These are phyloP conservation scores for Cryptococcus sp. DNA, from an alignment of 1,284 basidiomycete species.

Conservation along the genomic window DNA sequence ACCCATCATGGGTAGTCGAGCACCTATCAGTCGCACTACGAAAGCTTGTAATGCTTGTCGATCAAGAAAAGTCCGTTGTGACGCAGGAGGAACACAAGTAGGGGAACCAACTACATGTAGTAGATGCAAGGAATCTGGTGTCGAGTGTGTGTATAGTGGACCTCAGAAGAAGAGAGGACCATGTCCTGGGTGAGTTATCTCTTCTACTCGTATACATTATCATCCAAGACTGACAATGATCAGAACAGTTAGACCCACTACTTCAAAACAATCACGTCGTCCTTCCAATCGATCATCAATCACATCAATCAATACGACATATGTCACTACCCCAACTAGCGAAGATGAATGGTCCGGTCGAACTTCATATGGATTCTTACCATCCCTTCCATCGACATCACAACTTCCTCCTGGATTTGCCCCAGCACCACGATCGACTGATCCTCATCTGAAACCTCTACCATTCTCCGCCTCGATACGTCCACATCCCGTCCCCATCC, in stretches of 20 bases:
- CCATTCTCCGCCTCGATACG: neutral
- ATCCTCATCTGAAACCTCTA: neutral
- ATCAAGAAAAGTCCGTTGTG: constrained; percentile 31
- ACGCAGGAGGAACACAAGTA: constrained; percentile 22
- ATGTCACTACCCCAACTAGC: neutral
- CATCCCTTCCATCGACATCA: neutral
- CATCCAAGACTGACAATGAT: no score
- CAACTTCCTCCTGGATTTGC: neutral
- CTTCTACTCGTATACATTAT: neutral
- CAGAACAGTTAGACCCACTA: neutral
- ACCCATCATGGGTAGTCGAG: constrained; percentile 12
- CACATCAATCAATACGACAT: constrained; percentile 1
- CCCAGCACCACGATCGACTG: neutral
- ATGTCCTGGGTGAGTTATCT: constrained; percentile 12
- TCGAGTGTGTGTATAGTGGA: constrained; percentile 27
- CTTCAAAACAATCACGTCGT: neutral
- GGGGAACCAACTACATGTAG: constrained; percentile 20
- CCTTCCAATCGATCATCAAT: constrained; percentile 9
- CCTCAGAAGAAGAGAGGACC: constrained; percentile 36
- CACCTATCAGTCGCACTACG: constrained; percentile 33
- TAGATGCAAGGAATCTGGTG: constrained; percentile 23
- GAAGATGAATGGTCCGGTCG: constrained; percentile 5
- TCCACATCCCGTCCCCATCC: neutral
- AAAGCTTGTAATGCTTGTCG: constrained; percentile 36
- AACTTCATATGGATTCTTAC: constrained; percentile 5